phyloP scores from a whole-genome alignment of 1,139 yeast species.

The Saccharomycopsis crataegensis region DNA sequence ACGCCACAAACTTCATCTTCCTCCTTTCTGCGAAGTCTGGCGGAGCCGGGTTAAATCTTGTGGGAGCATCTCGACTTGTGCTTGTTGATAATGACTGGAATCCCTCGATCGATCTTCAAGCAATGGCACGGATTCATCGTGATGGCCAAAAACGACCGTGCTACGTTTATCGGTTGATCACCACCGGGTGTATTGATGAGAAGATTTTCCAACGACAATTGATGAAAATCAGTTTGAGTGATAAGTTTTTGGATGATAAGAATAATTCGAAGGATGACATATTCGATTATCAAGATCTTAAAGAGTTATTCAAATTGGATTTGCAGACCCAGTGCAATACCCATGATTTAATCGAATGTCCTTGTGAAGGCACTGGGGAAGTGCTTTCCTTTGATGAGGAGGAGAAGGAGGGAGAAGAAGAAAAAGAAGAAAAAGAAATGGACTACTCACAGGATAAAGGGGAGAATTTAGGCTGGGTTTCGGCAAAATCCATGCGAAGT shows the following conservation, averaged over 20 bases:
- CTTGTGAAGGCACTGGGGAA: constrained; percentile 49
- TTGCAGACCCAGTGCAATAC: constrained; percentile 57
- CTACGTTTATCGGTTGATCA: constrained; percentile 71
- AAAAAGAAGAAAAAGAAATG: constrained; percentile 20
- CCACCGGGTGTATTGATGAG: constrained; percentile 90
- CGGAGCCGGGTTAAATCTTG: constrained; percentile 83
- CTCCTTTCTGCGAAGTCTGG: constrained; percentile 87
- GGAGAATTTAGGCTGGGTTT: constrained; percentile 35
- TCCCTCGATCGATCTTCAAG: constrained; percentile 87
- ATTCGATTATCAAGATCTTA: constrained; percentile 58
- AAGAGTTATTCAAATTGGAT: constrained; percentile 63
- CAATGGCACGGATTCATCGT: constrained; percentile 92
- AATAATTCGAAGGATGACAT: constrained; percentile 39
- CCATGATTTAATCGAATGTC: constrained; percentile 75
- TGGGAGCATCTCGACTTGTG: constrained; percentile 84
- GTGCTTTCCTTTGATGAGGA: constrained; percentile 23
- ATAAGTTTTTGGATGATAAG: constrained; percentile 50
- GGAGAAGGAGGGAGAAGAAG: too few species aligned
- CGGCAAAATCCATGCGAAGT: constrained; percentile 31
- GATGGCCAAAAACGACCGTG: constrained; percentile 85
- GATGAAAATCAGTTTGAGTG: constrained; percentile 74
- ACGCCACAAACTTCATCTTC: constrained; percentile 49
- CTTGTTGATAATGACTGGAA: constrained; percentile 93
- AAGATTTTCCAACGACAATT: constrained; percentile 92
- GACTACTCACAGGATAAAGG: constrained; percentile 23